A percentile compares a stretch with the other conserved stretches of the same genome.
These are phyloP conservation scores for Sungouiozyma intestinalis DNA, from an alignment of 805 yeast genomes.

Conservation along the genomic window DNA sequence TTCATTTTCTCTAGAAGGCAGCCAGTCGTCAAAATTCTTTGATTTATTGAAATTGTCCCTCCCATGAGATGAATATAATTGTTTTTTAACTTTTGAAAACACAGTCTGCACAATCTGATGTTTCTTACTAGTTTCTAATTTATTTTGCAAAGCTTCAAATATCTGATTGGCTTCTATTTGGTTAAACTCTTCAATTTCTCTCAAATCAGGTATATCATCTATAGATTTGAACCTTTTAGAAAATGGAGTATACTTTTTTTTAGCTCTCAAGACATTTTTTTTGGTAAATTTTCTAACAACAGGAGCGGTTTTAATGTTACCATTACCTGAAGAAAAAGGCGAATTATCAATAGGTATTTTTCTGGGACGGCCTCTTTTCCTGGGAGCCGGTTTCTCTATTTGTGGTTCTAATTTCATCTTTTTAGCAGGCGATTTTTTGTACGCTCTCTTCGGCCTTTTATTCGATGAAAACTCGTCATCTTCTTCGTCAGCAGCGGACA, in stretches of 20 bases:
- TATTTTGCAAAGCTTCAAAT: constrained; percentile 18
- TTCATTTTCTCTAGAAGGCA: constrained; percentile 85
- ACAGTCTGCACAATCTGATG: constrained; percentile 28
- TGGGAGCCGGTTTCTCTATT: neutral
- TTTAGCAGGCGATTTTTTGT: neutral
- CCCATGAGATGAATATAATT: constrained; percentile 35
- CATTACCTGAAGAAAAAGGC: neutral
- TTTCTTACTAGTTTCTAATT: constrained; percentile 31
- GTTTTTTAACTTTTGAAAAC: constrained; percentile 27
- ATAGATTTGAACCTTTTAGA: constrained; percentile 18
- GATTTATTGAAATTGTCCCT: constrained; percentile 31
- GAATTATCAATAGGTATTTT: neutral
- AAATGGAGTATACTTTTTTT: constrained; percentile 23
- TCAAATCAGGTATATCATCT: constrained; percentile 24
- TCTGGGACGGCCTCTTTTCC: constrained; percentile 6
- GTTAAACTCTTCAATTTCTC: constrained; percentile 21
- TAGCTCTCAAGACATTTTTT: constrained; percentile 25
- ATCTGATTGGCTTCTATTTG: constrained; percentile 13
- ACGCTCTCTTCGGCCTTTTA: neutral
- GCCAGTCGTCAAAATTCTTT: constrained; percentile 33
- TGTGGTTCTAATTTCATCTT: constrained; percentile 1
- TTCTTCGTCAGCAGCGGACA: too few species aligned
- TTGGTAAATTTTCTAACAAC: constrained; percentile 24
- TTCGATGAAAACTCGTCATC: neutral
- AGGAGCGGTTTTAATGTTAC: neutral